Evolutionary conservation across 73 alveolate species (phyloP).

Genomic region (Tetrahymena thermophila): DNA sequence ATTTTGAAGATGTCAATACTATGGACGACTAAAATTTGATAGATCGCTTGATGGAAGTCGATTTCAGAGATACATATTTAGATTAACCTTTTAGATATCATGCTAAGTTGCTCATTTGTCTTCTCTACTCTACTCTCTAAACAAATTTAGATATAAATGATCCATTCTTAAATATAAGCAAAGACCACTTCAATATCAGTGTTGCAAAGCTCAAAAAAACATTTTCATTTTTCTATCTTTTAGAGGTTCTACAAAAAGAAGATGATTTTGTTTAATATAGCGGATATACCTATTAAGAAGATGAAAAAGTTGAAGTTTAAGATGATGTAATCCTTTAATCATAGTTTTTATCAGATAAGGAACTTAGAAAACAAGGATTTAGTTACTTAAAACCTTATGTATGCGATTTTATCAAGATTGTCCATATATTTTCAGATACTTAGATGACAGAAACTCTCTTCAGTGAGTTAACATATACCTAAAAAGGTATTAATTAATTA

Average conservation of each 20-base stretch:
- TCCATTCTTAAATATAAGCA: neutral
- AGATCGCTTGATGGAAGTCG: neutral
- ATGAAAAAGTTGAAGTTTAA: neutral
- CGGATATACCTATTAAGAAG: neutral
- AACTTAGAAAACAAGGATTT: conserved; percentile 7
- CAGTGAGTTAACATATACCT: neutral
- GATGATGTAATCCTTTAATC: neutral
- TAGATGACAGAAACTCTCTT: neutral
- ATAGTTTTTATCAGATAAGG: neutral
- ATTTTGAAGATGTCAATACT: conserved; percentile 3
- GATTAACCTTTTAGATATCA: conserved; percentile 52
- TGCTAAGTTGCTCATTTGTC: conserved; percentile 15
- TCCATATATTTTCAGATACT: neutral
- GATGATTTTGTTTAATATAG: conserved; percentile 4
- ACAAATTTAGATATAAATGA: neutral
- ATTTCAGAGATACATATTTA: neutral
- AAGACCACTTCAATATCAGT: conserved; percentile 33
- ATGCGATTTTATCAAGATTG: neutral
- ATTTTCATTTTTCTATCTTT: conserved; percentile 5
- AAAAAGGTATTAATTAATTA: neutral
- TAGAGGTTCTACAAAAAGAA: neutral
- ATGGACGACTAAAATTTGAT: neutral
- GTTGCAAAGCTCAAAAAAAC: conserved; percentile 39
- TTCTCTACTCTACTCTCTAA: conserved; percentile 26
- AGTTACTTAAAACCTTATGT: conserved; percentile 1